Base-by-base conservation (phyloP, 805 yeast genomes). In the Saturnispora dispora region DNA sequence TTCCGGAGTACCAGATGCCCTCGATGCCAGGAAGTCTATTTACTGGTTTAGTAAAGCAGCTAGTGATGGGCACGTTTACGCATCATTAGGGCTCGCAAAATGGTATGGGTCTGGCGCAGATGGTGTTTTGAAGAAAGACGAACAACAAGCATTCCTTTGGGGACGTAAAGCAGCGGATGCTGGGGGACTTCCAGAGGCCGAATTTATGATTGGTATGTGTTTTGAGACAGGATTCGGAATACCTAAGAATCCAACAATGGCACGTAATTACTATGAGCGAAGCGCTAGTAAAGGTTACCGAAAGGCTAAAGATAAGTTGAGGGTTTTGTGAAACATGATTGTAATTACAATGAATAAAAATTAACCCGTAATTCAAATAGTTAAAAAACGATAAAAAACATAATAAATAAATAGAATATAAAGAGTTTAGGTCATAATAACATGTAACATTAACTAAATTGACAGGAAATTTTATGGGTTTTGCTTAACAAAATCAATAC, bases 401-500 rank as follows among this genome's bases (percentile, higher is more conserved):
- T 20, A 30, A 25, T 20, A 36, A 17, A 11, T 11, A 35, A 49
- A 41, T 41, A 40, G 32, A 41, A 30, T 39, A 49, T 45, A 45
- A 25, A 36, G 30, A 45, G 46, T 46, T 52, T 44, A n/a, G 30
- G 22, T 22, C 17, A 40, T 40, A 39, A 33, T 41, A 36, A 37
- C 33, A 30, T 30, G 45, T 33, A 48, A n/a, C 37, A 32, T 33
- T 8, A n/a, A 10, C 33, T 27, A 50, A 51, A n/a, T 25, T 37
- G 27, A 20, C 22, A 49, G 15, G 30, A 44, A 37, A 37, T 39
- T 25, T 71, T 74, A 78, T 72, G 83, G 83, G 78, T 81, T 78
- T 65, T 77, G 79, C 71, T 78, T 74, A 63, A 87, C 90, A 66
- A 91, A 93, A 54, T 82, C 84, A 64, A 82, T 81, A 78, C 98